These are phyloP conservation scores for Pseudonitzschia multiseries DNA, from an alignment of 108 stramenopile species.

Conservation along the genomic window DNA sequence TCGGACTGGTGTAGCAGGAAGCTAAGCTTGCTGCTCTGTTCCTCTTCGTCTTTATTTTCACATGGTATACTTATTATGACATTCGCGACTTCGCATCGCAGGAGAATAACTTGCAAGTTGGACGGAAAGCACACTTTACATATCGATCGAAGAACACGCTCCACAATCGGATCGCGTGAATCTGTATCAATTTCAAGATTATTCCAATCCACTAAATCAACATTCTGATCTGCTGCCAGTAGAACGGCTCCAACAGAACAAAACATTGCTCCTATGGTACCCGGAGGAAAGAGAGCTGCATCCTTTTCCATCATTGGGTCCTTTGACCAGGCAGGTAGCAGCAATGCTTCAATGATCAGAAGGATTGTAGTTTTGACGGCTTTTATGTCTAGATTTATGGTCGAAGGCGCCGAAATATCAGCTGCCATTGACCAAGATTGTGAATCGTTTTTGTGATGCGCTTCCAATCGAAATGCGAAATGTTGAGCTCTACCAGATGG, in stretches of 20 bases:
- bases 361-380: constrained; percentile 39
- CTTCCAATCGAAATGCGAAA: constrained; percentile 36
- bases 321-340: constrained; percentile 41
- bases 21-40: constrained; percentile 8
- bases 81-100: constrained; percentile 32
- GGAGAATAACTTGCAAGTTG: constrained; percentile 32
- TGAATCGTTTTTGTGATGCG: constrained; percentile 16
- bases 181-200: constrained; percentile 8
- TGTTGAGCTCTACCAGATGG: constrained; percentile 20
- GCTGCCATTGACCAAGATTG: constrained; percentile 47
- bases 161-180: constrained; percentile 29
- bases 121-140: constrained; percentile 28
- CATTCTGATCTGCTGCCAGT: neutral
- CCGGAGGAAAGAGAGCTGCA: constrained; percentile 16
- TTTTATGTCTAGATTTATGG: constrained; percentile 39
- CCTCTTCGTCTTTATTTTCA: neutral
- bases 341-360: constrained; percentile 41
- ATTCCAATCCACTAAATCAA: neutral
- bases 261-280: constrained; percentile 32
- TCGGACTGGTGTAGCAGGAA: constrained; percentile 26
- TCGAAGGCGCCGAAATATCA: constrained; percentile 44
- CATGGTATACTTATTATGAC: constrained; percentile 28
- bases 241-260: constrained; percentile 7
- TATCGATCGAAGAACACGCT: constrained; percentile 12
- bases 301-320: constrained; percentile 7